phyloP scores from a whole-genome alignment of 1,284 basidiomycete genomes.

The Tylopilus orsonianus region DNA sequence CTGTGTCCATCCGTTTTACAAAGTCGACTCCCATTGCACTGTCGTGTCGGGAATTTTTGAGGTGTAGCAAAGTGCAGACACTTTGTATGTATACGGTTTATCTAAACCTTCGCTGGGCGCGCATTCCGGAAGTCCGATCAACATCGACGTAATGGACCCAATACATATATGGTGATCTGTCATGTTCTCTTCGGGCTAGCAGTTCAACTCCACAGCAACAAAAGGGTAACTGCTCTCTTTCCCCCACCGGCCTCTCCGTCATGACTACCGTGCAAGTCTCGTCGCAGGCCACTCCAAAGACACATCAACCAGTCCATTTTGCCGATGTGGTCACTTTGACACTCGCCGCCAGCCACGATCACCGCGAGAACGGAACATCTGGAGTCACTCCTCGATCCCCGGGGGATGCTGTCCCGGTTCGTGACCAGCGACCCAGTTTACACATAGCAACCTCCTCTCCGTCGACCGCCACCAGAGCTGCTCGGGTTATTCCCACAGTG shows the following conservation, averaged over 20 bases:
- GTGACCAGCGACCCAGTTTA: conserved; percentile 11
- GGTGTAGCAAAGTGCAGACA: not conserved
- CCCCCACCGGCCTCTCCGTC: too few species aligned
- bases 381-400: not conserved
- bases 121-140: too few species aligned
- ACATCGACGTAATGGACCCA: not conserved
- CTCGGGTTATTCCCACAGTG: conserved; percentile 18
- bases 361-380: not conserved
- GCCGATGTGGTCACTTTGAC: conserved; percentile 8
- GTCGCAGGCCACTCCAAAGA: conserved; percentile 2
- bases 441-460: conserved; percentile 13
- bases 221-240: not conserved
- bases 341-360: conserved; percentile 4
- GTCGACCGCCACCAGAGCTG: conserved; percentile 3
- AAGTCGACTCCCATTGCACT: too few species aligned
- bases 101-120: too few species aligned
- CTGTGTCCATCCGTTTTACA: too few species aligned
- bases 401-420: not conserved
- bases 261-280: conserved; percentile 15
- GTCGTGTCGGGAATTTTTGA: too few species aligned
- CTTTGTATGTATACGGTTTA: too few species aligned
- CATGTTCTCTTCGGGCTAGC: too few species aligned
- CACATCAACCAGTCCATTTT: conserved; percentile 4
- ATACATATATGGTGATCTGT: conserved; percentile 2
- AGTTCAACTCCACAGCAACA: not conserved